Percentiles rank a stretch among this genome's conserved stretches.
phyloP scores from a whole-genome alignment of 2,329 filamentous ascomycete genomes.

The Sporothrix protearum region DNA sequence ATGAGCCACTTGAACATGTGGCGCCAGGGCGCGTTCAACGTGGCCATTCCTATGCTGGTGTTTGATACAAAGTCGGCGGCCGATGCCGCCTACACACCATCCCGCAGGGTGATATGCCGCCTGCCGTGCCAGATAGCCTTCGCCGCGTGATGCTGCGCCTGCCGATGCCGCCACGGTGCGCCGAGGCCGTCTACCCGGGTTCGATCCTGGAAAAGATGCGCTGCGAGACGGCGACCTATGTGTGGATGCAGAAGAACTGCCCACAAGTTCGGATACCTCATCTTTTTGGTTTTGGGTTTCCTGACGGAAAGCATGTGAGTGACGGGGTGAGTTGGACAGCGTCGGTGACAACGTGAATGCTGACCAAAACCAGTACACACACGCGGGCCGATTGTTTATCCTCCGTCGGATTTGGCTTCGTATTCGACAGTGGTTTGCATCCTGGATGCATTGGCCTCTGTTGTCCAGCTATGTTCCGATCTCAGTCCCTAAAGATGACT shows the following conservation, averaged over 20 bases:
- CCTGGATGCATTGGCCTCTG: not conserved
- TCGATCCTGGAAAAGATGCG: constrained; percentile 39
- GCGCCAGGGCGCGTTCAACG: constrained; percentile 20
- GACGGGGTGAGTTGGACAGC: not conserved
- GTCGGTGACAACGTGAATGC: not conserved
- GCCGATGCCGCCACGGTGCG: constrained; percentile 36
- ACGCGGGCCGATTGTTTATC: not conserved
- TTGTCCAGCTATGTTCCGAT: constrained; percentile 7
- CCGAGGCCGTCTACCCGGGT: constrained; percentile 36
- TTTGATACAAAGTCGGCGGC: not conserved
- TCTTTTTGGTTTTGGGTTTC: constrained; percentile 29
- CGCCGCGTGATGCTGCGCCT: constrained; percentile 24
- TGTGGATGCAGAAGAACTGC: constrained; percentile 40
- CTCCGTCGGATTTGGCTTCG: not conserved
- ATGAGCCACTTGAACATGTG: constrained; percentile 17
- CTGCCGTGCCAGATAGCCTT: not conserved
- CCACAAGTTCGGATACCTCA: constrained; percentile 38
- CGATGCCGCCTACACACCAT: constrained; percentile 1
- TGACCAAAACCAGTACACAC: constrained; percentile 3
- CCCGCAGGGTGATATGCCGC: constrained; percentile 1
- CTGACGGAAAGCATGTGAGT: constrained; percentile 14
- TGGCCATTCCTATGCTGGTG: constrained; percentile 20
- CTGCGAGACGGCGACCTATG: constrained; percentile 40
- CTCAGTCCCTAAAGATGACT: not conserved
- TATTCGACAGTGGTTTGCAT: constrained; percentile 9